A percentile compares a stretch with the other conserved stretches of the same genome.
Evolutionary conservation across 768 basidiomycete species (phyloP).

Genomic region (Lentinula sp.): DNA sequence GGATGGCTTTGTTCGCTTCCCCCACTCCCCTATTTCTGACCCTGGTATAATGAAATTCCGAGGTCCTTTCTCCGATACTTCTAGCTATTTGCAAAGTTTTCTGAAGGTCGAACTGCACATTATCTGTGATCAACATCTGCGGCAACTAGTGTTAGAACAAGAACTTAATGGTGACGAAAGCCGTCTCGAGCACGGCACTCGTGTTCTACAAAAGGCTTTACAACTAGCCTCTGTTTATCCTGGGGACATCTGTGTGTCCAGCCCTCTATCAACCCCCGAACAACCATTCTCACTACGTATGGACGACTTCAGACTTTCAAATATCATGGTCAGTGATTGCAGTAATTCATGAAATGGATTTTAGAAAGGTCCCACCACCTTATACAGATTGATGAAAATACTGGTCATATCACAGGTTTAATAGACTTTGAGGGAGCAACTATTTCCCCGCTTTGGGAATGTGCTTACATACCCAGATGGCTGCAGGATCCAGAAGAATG

Average conservation of each 20-base stretch:
- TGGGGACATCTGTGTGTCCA: constrained; percentile 8
- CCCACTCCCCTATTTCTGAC: neutral
- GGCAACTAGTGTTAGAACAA: neutral
- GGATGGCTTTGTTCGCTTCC: constrained; percentile 11
- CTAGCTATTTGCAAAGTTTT: constrained; percentile 8
- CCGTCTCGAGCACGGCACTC: constrained; percentile 10
- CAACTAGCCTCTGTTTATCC: constrained; percentile 12
- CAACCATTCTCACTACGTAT: constrained; percentile 10
- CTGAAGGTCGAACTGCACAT: constrained; percentile 10
- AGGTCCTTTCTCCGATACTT: constrained; percentile 10
- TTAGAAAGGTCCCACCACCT: neutral
- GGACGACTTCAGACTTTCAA: constrained; percentile 15
- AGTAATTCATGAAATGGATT: neutral
- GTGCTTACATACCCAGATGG: constrained; percentile 15
- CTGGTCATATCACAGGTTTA: constrained; percentile 12
- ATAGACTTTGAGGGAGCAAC: constrained; percentile 15
- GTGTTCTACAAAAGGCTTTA: constrained; percentile 11
- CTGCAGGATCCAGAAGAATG: constrained; percentile 8
- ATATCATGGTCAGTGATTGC: constrained; percentile 12
- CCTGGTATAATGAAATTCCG: constrained; percentile 2
- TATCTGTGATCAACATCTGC: neutral
- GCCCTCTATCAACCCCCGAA: constrained; percentile 4
- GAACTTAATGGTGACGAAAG: constrained; percentile 8
- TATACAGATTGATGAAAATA: constrained; percentile 9
- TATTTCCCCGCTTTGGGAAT: constrained; percentile 16